phyloP scores from a whole-genome alignment of 352 stramenopile species.

The Globisporangium recalcitrans region DNA sequence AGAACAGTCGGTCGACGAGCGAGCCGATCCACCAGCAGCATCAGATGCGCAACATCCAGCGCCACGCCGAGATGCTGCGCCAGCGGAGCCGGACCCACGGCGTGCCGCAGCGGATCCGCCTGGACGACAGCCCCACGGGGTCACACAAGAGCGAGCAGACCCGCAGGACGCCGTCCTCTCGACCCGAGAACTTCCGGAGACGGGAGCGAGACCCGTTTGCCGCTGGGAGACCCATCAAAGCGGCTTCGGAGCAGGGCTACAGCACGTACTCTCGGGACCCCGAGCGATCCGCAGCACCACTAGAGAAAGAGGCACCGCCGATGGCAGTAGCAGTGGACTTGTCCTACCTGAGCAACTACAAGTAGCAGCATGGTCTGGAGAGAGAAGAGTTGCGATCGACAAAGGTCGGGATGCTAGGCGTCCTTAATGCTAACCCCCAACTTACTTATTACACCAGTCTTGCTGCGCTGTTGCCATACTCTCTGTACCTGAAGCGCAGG shows the following conservation, averaged over 20 bases:
- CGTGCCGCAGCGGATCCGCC: conserved; percentile 1
- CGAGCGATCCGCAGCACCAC: neutral
- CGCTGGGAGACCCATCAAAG: conserved; percentile 2
- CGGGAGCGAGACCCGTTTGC: conserved; percentile 9
- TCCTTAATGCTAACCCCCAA: too few species aligned
- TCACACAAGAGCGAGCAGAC: conserved; percentile 8
- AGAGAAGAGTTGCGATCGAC: neutral
- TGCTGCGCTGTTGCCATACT: too few species aligned
- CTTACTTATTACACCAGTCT: neutral
- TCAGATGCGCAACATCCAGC: conserved; percentile 16
- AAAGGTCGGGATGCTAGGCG: too few species aligned
- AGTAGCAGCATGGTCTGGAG: conserved; percentile 4
- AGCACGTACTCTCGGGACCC: neutral
- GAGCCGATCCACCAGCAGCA: conserved; percentile 15
- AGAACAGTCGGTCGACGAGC: conserved; percentile 9
- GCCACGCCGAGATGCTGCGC: conserved; percentile 12
- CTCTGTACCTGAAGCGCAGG: neutral
- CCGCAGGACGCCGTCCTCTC: neutral
- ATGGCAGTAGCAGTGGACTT: conserved; percentile 12
- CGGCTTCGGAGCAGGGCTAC: conserved; percentile 12
- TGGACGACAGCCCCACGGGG: conserved; percentile 3
- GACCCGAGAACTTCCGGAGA: neutral
- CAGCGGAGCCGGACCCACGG: conserved; percentile 11
- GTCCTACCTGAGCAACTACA: conserved; percentile 24
- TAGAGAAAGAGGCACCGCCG: neutral